A percentile compares a stretch with the other conserved stretches of the same genome.
Conservation (phyloP, 495 filamentous ascomycete species). For the Penicillium roqueforti region DNA sequence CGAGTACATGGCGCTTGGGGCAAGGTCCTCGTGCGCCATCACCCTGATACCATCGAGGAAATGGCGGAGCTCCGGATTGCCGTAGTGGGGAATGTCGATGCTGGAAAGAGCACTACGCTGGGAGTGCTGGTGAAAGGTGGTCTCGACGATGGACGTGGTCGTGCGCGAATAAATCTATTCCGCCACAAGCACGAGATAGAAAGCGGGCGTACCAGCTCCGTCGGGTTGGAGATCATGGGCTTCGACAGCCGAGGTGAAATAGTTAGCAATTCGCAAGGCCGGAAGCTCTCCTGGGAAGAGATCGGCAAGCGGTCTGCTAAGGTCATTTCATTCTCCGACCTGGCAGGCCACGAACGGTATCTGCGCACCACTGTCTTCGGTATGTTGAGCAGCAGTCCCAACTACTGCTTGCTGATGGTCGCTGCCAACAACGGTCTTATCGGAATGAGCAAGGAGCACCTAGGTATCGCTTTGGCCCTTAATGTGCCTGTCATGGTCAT, state of each 20-base stretch:
- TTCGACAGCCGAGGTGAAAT: conserved; percentile 89
- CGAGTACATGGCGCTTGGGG: conserved; percentile 71
- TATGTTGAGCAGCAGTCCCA: conserved; percentile 87
- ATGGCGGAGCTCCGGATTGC: conserved; percentile 96
- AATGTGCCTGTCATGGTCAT: conserved; percentile 99
- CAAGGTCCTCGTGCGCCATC: conserved; percentile 76
- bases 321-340: conserved; percentile 93
- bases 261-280: conserved; percentile 74
- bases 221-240: conserved; percentile 98
- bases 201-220: conserved; percentile 89
- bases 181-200: conserved; percentile 97
- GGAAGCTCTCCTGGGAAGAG: conserved; percentile 94
- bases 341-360: conserved; percentile 94
- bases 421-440: conserved; percentile 96
- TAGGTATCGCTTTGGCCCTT: conserved; percentile 89
- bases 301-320: conserved; percentile 92
- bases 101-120: conserved; percentile 94
- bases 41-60: conserved; percentile 71
- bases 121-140: conserved; percentile 94
- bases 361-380: conserved; percentile 96
- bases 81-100: conserved; percentile 96
- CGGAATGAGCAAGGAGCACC: conserved; percentile 96
- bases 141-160: conserved; percentile 91
- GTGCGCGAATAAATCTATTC: conserved; percentile 94
- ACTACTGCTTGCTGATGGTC: conserved; percentile 98